Evolutionary conservation across 2,329 filamentous ascomycete species (phyloP).

Genomic region (Scedosporium aurantiacum): DNA sequence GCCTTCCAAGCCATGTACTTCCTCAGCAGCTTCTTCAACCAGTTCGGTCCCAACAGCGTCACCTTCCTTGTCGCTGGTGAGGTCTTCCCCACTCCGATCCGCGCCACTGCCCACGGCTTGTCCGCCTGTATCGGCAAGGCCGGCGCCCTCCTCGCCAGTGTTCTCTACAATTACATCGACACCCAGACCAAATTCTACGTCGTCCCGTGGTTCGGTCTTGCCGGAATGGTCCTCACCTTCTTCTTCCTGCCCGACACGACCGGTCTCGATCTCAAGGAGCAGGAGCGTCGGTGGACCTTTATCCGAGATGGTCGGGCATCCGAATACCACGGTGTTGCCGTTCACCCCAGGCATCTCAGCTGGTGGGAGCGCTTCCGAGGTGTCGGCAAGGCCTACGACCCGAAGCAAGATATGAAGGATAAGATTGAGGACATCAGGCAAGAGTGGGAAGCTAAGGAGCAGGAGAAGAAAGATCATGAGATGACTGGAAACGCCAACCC

Average conservation of each 20-base stretch:
- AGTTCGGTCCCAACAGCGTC: constrained; percentile 92
- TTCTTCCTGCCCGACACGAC: constrained; percentile 94
- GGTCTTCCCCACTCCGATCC: constrained; percentile 89
- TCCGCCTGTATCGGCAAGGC: constrained; percentile 85
- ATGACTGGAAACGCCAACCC: constrained; percentile 34
- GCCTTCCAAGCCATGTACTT: constrained; percentile 99
- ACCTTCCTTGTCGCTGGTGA: constrained; percentile 95
- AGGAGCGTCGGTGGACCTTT: constrained; percentile 86
- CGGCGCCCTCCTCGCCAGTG: constrained; percentile 74
- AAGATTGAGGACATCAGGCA: constrained; percentile 73
- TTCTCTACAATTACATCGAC: constrained; percentile 92
- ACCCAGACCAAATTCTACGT: constrained; percentile 78
- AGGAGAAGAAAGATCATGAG: constrained; percentile 23
- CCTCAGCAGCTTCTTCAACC: constrained; percentile 96
- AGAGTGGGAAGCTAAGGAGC: constrained; percentile 49
- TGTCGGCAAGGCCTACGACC: constrained; percentile 71
- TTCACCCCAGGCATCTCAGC: constrained; percentile 80
- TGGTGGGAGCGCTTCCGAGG: constrained; percentile 77
- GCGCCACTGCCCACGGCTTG: constrained; percentile 88
- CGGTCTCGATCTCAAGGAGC: constrained; percentile 90
- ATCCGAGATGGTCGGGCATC: constrained; percentile 65
- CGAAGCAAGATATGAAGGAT: constrained; percentile 68
- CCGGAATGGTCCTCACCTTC: constrained; percentile 70
- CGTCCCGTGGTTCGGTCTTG: constrained; percentile 90
- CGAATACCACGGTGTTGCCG: constrained; percentile 87